Conservation (phyloP, 805 yeast species). For the Wickerhamiella spandovensis region DNA sequence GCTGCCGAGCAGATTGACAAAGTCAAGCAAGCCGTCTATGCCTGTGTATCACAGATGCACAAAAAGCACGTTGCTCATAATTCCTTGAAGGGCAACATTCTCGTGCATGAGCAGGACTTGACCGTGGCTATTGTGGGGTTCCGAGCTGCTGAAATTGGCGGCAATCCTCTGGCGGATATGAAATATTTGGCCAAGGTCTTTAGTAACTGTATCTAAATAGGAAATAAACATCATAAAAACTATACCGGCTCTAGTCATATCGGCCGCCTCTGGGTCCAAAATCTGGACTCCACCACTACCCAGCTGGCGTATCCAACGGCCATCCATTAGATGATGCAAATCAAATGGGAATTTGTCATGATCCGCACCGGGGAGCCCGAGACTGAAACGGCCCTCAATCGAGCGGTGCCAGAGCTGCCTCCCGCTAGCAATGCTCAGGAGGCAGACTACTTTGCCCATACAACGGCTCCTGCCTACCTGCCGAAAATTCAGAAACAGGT, state of each 20-base stretch:
- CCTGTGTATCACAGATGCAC: neutral
- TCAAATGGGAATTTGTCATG: neutral
- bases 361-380: constrained; percentile 60
- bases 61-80: neutral
- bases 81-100: neutral
- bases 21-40: neutral
- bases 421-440: constrained; percentile 63
- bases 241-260: too few species aligned
- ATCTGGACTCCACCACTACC: too few species aligned
- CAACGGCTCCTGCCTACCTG: constrained; percentile 62
- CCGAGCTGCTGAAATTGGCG: neutral
- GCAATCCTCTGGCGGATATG: neutral
- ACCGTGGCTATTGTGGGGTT: constrained; percentile 1
- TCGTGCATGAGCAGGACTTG: constrained; percentile 1
- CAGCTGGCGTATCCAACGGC: too few species aligned
- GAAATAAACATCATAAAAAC: too few species aligned
- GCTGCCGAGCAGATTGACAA: neutral
- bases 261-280: too few species aligned
- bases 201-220: too few species aligned
- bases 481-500: constrained; percentile 46
- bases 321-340: too few species aligned
- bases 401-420: constrained; percentile 61
- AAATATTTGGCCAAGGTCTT: neutral
- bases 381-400: constrained; percentile 61
- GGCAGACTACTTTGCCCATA: constrained; percentile 57